Evolutionary conservation across 306 rosid species (phyloP), one percentile per base, ranked within the genome.

Genomic region (Castanea mollissima): DNA sequence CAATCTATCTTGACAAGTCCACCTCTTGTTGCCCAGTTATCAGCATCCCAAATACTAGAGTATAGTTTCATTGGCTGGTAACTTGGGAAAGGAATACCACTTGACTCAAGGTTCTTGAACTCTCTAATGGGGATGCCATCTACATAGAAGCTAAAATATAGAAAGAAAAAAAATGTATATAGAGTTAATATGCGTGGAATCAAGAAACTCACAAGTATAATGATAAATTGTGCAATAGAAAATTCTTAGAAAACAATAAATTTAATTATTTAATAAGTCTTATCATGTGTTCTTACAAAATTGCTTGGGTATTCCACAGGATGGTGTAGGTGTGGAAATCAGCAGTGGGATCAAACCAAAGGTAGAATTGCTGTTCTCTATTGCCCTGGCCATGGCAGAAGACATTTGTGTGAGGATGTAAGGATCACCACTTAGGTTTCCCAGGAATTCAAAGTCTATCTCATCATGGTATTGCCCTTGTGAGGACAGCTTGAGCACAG

Each of bases 361-460:
- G 84, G 18, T 76, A 59, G 76, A 86, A 83, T 56, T 83, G 86
- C 63, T 76, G 74, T 67, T 85, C 84, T 68, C 82, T 82, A 19
- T 79, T 71, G 5, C 89, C 89, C 32, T 76, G 70, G 65, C 90
- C 88, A 46, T 82, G 74, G 70, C 82, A 69, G 56, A 57, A 87
- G 9, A 87, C 76, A 55, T 87, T 84, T 3, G 89, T 85, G 59
- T 87, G 91, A 44, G 73, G 44, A 81, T 82, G 71, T 76, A 87
- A 15, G 89, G 89, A 0, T 76, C 52, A 7, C 82, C 86, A 16
- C 71, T 82, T 19, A 75, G 41, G 60, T 85, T 87, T 0, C 88
- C 91, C 76, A 87, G 55, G 78, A 85, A 87, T 21, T 87, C 91
- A 25, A 85, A 87, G 72, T 87, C 91, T 55, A 83, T 82, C 81